Conservation (phyloP, 768 basidiomycete species). For the Multifurca ochricompacta region DNA sequence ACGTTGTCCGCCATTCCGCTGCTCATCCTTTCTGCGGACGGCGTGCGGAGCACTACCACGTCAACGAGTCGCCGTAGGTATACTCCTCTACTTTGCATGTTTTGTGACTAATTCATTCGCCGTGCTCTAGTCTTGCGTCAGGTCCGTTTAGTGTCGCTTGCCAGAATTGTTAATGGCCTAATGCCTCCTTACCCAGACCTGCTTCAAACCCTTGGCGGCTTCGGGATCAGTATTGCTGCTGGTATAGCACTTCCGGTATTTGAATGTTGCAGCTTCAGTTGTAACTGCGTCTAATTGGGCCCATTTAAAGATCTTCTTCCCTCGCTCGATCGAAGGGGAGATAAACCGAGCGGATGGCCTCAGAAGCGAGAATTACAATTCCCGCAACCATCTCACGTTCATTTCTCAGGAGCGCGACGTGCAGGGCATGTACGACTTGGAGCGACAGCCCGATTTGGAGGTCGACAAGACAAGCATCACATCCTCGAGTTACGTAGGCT, state of each 20-base stretch:
- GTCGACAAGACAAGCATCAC: neutral
- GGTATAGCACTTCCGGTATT: neutral
- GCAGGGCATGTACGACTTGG: neutral
- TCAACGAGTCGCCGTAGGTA: conserved; percentile 53
- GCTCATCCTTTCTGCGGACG: conserved; percentile 63
- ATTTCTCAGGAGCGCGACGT: neutral
- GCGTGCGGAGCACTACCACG: conserved; percentile 48
- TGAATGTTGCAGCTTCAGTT: neutral
- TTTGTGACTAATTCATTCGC: neutral
- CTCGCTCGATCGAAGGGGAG: conserved; percentile 64
- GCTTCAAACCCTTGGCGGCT: neutral
- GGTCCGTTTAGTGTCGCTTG: neutral
- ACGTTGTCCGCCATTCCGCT: conserved; percentile 60
- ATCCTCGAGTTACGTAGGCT: neutral
- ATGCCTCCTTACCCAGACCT: neutral
- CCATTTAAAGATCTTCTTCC: conserved; percentile 80
- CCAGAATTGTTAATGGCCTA: neutral
- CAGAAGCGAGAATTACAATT: conserved; percentile 26
- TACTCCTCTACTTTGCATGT: conserved; percentile 11
- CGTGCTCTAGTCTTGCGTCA: neutral
- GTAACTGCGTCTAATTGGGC: conserved; percentile 21
- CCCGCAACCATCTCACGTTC: neutral
- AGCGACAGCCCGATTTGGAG: neutral
- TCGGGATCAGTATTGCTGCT: neutral
- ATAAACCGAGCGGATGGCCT: conserved; percentile 30